Conservation (phyloP, 2,329 filamentous ascomycete genomes). For the Xylaria arbuscula region DNA sequence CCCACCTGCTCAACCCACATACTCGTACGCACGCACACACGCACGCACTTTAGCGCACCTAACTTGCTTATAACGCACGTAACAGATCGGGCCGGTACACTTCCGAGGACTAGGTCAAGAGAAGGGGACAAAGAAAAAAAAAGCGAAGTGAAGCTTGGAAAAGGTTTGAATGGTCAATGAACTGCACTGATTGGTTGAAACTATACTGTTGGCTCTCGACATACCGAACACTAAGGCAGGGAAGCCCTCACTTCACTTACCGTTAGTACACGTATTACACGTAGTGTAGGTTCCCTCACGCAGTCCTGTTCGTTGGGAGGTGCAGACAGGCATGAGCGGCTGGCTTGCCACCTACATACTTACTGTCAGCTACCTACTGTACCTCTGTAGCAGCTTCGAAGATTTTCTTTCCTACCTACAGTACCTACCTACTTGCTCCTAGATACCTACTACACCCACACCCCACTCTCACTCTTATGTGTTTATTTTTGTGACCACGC, state of each 20-base stretch:
- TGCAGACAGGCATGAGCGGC: neutral
- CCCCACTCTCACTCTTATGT: constrained; percentile 10
- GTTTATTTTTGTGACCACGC: constrained; percentile 39
- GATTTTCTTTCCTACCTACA: neutral
- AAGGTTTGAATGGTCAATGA: constrained; percentile 5
- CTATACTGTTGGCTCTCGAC: constrained; percentile 15
- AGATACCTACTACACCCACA: neutral
- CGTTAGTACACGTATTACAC: neutral
- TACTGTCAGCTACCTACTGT: neutral
- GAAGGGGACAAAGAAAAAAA: neutral
- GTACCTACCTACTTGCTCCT: neutral
- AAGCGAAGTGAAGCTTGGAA: neutral
- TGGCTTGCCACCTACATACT: neutral
- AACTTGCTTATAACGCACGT: constrained; percentile 32
- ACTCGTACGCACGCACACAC: constrained; percentile 3
- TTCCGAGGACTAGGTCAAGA: neutral
- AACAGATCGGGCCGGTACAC: constrained; percentile 1
- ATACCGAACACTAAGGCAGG: constrained; percentile 17
- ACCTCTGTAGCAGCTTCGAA: neutral
- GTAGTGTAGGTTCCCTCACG: constrained; percentile 12
- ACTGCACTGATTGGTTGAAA: constrained; percentile 17
- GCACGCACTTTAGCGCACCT: constrained; percentile 6
- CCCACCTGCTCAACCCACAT: neutral
- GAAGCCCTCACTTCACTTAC: neutral
- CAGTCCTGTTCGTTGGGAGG: neutral